Base-by-base conservation (phyloP, 2,329 filamentous ascomycete species). In the Xylogone sp. region DNA sequence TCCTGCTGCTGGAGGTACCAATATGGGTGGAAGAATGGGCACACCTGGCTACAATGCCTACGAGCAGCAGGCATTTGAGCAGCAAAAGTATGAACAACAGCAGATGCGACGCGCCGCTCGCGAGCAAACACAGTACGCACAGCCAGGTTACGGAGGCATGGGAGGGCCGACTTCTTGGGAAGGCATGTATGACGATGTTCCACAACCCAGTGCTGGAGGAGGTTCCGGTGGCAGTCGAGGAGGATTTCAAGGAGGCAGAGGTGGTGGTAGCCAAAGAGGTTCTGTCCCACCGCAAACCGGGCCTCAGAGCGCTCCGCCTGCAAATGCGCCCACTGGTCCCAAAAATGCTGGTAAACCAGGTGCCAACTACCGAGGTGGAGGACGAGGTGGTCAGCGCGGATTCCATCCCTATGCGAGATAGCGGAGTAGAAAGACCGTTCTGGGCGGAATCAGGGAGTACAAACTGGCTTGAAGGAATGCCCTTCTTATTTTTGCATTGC, bases 121-220 rank as follows among this genome's bases (percentile, higher is more conserved):
- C 34, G 62, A 63, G 7, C 58, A 60, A 51, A 58, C 71, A 44
- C 60, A 65, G 29, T 62, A 64, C 42, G 55, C 54, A 24, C 57
- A 57, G 19, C 60, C 57, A 43, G 61, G 63, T 22, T 59, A 62
- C 70, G 70, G 63, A 64, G 77, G 68, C 63, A 79, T 72, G 34
- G 74, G 75, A 51, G 84, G 83, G 16, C 87, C 87, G n/a, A 90
- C 88, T 21, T 92, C 87, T 42, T 97, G 92, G 91, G 93, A 97
- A 69, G 93, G 93, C 64, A 96, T 96, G 91, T 97, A 97, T 69
- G 93, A 97, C 67, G 93, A 97, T 67, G 89, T 92, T 2, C 92
- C 91, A 16, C 90, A 93, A 66, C 90, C 90, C 4, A 85, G 86
- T 61, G 80, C 85, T 46, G 56, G 57, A 21, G 46, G 43, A 31